Base-by-base conservation (phyloP, 1,139 yeast species). In the Suhomyces bribrorum region DNA sequence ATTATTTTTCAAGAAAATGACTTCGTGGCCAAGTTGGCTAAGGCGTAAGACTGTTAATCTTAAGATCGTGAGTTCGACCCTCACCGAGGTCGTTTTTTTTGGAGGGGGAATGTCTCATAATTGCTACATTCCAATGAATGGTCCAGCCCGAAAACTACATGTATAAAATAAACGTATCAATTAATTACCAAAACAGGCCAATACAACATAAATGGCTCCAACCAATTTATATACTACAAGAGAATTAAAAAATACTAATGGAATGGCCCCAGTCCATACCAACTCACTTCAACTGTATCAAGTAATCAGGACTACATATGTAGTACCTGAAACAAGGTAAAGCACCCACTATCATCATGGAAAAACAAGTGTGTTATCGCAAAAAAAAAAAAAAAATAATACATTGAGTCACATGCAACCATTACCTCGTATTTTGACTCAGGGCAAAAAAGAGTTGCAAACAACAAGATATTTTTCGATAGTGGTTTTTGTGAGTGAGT, bases 1-100 rank as follows among this genome's bases (percentile, higher is more conserved):
- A n/a, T 18, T 8, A 18, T 18, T 28, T 3, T 18, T 7, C 32
- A 30, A 29, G 17, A 29, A 32, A 18, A 20, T 6, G 76, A 70
- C 74, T 69, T 64, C 75, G 75, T 70, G 77, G 77, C 77, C 76
- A 70, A 71, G 75, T 59, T 71, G 77, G 77, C 59, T 71, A 71
- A 73, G 76, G 77, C 76, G 76, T 69, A 64, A 69, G 75, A 70
- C 77, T 71, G 76, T 70, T 71, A 70, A 62, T 67, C 70, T 60
- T 62, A 56, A 64, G 70, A 64, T 62, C 70, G 70, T 62, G 69
- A 64, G 69, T 64, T 64, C 69, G 62, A 64, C 54, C 69, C 70
- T 65, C 69, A 62, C 69, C 68, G 69, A 56, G 70, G 69, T 64
- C 70, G 69, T 18, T 29, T 37, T 20, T 38, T 37, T 43, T 20